Base-by-base conservation (phyloP, 1,284 basidiomycete species). In the Ustilago cynodontis region DNA sequence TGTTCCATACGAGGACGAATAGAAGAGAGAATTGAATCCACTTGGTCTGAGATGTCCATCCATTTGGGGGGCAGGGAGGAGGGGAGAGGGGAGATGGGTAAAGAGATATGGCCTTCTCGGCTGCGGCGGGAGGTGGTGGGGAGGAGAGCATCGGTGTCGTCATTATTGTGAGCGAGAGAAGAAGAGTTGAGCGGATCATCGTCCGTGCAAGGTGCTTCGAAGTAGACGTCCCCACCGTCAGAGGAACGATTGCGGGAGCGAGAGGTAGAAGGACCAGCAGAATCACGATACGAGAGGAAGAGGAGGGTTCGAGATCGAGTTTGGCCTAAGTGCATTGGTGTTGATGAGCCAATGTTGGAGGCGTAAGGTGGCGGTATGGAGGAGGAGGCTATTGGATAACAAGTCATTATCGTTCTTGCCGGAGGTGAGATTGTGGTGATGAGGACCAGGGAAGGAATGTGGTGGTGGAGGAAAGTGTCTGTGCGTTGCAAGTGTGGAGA, bases 261-360 rank as follows among this genome's bases (percentile, higher is more conserved):
- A 1, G 74, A 62, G 2, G 70, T 69, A 3, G 74, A 62, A 1
- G 70, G 74, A 3, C 72, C 70, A 16, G 75, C 89, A 3, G 94
- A 94, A 87, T 98, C 94, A 73, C 96, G 90, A 86, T 94, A 94
- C 11, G 95, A 98, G 66, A 98, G 92, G 87, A 97, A 99, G 83
- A 98, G 91, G 57, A 95, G 90, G 3, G 96, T 98, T 55, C 96
- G 88, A 1, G 93, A 95, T 78, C 96, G 92, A 20, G 93, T 95
- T 41, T 84, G 80, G 3, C 86, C 75, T 11, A 77, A 50, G 16
- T 65, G 37, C 3, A 31, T 5, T 0, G 56, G 56, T 20, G 49
- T 14, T n/a, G 43, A 51, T n/a, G n/a, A n/a, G n/a, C n/a, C n/a
- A n/a, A n/a, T n/a, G n/a, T n/a, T n/a, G 10, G 49, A 7, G 2